phyloP scores from a whole-genome alignment of 2,329 filamentous ascomycete species.

The Neonectria hederae region DNA sequence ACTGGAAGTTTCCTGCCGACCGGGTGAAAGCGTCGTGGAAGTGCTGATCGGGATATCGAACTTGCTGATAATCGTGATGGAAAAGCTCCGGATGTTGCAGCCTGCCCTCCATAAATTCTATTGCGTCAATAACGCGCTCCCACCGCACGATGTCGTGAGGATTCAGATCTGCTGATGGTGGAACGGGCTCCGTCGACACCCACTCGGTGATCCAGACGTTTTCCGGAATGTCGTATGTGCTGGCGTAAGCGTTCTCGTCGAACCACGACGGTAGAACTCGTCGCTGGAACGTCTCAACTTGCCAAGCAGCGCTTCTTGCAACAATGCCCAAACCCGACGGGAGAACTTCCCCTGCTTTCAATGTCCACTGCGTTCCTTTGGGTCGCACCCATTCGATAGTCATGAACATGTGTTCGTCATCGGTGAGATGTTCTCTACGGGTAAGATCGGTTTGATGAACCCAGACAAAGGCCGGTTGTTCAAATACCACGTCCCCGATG shows the following conservation, averaged over 20 bases:
- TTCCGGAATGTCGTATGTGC: slow-evolving; percentile 10
- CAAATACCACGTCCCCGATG: not conserved
- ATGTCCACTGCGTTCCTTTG: not conserved
- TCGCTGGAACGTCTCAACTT: slow-evolving; percentile 12
- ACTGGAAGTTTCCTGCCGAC: slow-evolving; percentile 20
- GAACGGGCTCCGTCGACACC: slow-evolving; percentile 11
- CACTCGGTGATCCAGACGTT: slow-evolving; percentile 16
- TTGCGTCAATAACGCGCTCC: slow-evolving; percentile 13
- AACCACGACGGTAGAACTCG: slow-evolving; percentile 16
- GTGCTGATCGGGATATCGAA: slow-evolving; percentile 16
- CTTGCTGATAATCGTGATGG: slow-evolving; percentile 2
- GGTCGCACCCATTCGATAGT: slow-evolving; percentile 8
- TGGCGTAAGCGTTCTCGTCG: slow-evolving; percentile 8
- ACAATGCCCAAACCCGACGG: slow-evolving; percentile 14
- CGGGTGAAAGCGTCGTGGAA: slow-evolving; percentile 24
- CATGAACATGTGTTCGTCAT: not conserved
- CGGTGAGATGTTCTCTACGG: slow-evolving; percentile 12
- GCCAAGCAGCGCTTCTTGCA: slow-evolving; percentile 8
- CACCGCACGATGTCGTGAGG: slow-evolving; percentile 12
- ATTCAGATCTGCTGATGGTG: slow-evolving; percentile 1
- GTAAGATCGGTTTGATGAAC: not conserved
- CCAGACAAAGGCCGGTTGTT: not conserved
- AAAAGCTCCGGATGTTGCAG: slow-evolving; percentile 2
- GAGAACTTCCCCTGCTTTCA: slow-evolving; percentile 17
- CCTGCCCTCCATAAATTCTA: slow-evolving; percentile 17